These are phyloP conservation scores for Pseudogymnoascus sp. DNA, from an alignment of 2,329 filamentous ascomycete species.

Conservation along the genomic window DNA sequence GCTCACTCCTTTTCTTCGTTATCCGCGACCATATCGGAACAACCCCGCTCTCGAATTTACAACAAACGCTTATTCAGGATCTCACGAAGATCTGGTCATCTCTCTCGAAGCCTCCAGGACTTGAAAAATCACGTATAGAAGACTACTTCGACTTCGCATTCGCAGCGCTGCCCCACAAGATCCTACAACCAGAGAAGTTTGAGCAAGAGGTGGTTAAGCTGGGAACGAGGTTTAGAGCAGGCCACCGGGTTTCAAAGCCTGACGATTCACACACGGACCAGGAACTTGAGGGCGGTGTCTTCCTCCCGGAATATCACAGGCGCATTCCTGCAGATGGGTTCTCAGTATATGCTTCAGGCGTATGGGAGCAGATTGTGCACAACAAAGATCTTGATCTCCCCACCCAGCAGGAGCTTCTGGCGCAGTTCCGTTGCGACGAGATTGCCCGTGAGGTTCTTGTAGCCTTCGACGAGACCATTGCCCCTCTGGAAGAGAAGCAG, in stretches of 20 bases:
- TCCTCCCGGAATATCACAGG: slow-evolving; percentile 89
- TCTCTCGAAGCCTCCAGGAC: slow-evolving; percentile 80
- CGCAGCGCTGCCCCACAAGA: slow-evolving; percentile 91
- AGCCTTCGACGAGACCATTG: slow-evolving; percentile 73
- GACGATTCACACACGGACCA: slow-evolving; percentile 58
- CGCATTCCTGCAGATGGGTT: slow-evolving; percentile 97
- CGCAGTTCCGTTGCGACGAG: slow-evolving; percentile 96
- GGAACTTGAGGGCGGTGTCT: slow-evolving; percentile 70
- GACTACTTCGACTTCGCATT: slow-evolving; percentile 99
- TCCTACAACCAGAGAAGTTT: slow-evolving; percentile 90
- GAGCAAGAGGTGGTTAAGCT: slow-evolving; percentile 71
- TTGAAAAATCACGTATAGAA: slow-evolving; percentile 83
- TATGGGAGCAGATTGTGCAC: slow-evolving; percentile 98
- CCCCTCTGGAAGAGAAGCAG: slow-evolving; percentile 80
- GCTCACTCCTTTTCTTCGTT: slow-evolving; percentile 95
- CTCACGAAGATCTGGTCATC: slow-evolving; percentile 86
- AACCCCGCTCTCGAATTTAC: slow-evolving; percentile 83
- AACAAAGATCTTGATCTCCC: slow-evolving; percentile 97
- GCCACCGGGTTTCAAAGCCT: slow-evolving; percentile 62
- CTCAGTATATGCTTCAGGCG: slow-evolving; percentile 81
- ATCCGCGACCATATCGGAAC: slow-evolving; percentile 94
- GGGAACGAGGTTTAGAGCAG: slow-evolving; percentile 73
- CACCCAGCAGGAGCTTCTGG: slow-evolving; percentile 92
- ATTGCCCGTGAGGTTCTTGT: slow-evolving; percentile 84
- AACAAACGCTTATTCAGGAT: slow-evolving; percentile 84